phyloP scores from a whole-genome alignment of 164 flowering plant genomes.

The Vitis labrusca region DNA sequence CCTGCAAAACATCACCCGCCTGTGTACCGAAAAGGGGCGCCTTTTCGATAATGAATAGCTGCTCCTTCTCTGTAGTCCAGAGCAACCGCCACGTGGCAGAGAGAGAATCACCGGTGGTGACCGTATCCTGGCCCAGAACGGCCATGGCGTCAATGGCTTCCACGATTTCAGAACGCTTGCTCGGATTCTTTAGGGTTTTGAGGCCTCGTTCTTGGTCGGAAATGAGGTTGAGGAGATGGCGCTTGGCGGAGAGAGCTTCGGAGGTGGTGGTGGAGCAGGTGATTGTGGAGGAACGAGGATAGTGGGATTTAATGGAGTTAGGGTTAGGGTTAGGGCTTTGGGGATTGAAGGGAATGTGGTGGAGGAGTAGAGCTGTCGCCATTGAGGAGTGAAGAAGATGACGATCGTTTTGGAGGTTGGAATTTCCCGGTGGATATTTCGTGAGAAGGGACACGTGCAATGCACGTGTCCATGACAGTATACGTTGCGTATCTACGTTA shows the following conservation, averaged over 20 bases:
- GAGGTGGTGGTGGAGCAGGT: conserved; percentile 36
- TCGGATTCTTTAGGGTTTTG: conserved; percentile 58
- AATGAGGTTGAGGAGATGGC: conserved; percentile 65
- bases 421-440: neutral
- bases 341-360: conserved; percentile 9
- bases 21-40: conserved; percentile 71
- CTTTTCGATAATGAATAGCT: conserved; percentile 80
- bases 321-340: conserved; percentile 11
- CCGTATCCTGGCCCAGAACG: conserved; percentile 38
- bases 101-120: conserved; percentile 68
- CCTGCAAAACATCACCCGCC: conserved; percentile 92
- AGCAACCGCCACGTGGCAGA: conserved; percentile 94
- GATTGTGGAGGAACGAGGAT: conserved; percentile 1
- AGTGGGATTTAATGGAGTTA: conserved; percentile 5
- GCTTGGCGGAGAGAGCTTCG: conserved; percentile 45
- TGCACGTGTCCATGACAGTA: no score
- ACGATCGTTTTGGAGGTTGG: neutral
- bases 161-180: conserved; percentile 52
- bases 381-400: conserved; percentile 2
- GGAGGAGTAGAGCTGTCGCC: conserved; percentile 1
- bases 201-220: conserved; percentile 84
- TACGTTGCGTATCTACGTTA: no score
- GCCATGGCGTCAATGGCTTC: conserved; percentile 67
- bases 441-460: no score
- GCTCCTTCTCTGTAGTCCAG: conserved; percentile 99